Base-by-base conservation (phyloP, 495 filamentous ascomycete genomes). In the Rhizodiscina lignyota region DNA sequence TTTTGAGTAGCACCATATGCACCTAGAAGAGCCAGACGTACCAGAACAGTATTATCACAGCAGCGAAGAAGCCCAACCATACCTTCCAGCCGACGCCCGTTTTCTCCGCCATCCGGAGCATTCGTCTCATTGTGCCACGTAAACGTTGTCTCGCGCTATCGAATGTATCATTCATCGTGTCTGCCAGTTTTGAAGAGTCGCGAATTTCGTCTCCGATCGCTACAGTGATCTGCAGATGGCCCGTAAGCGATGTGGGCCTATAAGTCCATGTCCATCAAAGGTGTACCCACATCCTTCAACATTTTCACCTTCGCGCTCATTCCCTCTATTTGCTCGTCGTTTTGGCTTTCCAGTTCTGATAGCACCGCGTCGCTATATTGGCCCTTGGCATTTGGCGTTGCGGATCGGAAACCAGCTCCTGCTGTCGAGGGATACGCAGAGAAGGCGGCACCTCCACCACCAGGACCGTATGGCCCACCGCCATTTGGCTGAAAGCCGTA, bases 171-270 rank as follows among this genome's bases (percentile, higher is more conserved):
- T 94, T 93, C 79, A 84, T 84, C 50, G 77, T 79, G 47, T 84
- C 79, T 8, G 83, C 76, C 4, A 96, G 68, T 4, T 79, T 72
- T 4, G 83, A 77, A 5, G 79, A 85, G 38, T 86, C 76, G 23
- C 85, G 68, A 45, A 97, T 94, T 56, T 97, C 89, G 44, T 86
- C 79, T 39, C 91, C 91, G 39, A 97, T 97, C 0, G 85, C 82
- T 18, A 80, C 50, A 3, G 89, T 92, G 58, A 97, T 75, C 86
- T 91, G 43, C 18, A n/a, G 24, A 21, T 2, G 18, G 6, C 34
- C 11, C 11, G 16, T 34, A 12, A 43, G 29, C 4, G 12, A 24
- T 18, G 13, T 8, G 5, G 21, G 21, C 23, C 18, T n/a, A 28
- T 15, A 29, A 36, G 16, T 18, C 37, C n/a, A 5, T 29, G 27